These are phyloP conservation scores for Castanospermum australe DNA, from an alignment of 306 rosid genomes.

Conservation along the genomic window DNA sequence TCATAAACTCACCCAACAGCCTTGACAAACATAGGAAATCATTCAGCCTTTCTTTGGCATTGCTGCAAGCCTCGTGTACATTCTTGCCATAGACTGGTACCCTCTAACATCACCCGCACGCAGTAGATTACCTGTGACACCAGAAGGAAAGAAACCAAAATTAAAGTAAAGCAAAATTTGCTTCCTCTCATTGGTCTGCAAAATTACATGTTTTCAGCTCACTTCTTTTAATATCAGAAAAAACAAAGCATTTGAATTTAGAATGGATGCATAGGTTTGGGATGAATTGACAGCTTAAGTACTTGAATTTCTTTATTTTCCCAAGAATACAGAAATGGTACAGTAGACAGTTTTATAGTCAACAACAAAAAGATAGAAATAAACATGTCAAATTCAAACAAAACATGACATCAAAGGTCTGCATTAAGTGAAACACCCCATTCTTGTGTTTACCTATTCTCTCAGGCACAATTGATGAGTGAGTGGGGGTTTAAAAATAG, in stretches of 20 bases:
- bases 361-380: background rate
- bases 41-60: slow-evolving; percentile 96
- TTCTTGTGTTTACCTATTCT: background rate
- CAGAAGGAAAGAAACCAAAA: slow-evolving; percentile 1
- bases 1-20: background rate
- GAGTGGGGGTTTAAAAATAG: background rate
- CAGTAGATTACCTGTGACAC: slow-evolving; percentile 77
- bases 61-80: slow-evolving; percentile 96
- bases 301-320: slow-evolving; percentile 22
- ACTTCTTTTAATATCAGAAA: background rate
- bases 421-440: background rate
- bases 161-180: no score
- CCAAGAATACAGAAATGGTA: slow-evolving; percentile 2
- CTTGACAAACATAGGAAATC: slow-evolving; percentile 7
- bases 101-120: slow-evolving; percentile 91
- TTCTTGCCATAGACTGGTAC: slow-evolving; percentile 91
- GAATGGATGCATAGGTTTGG: slow-evolving; percentile 5
- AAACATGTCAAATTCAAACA: background rate
- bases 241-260: background rate
- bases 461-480: slow-evolving; percentile 2
- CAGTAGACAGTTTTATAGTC: no score
- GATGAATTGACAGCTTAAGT: background rate
- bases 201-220: slow-evolving; percentile 9
- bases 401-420: background rate
- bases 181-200: background rate